Base-by-base conservation (phyloP, 2,329 filamentous ascomycete species). In the Harringtonia lauricola region DNA sequence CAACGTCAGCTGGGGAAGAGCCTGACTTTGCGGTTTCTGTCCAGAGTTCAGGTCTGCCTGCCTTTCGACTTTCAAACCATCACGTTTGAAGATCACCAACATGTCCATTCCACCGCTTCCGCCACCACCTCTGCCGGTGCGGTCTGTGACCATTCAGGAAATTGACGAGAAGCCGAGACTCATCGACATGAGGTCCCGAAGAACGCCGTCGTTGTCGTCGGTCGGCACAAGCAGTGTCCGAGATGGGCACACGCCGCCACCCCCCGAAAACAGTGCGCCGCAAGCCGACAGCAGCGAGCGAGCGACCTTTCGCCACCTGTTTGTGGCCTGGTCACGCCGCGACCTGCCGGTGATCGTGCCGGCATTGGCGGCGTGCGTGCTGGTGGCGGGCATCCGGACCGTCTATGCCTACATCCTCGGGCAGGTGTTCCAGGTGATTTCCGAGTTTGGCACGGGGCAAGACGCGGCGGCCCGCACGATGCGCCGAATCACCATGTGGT, bases 351-450 rank as follows among this genome's bases (percentile, higher is more conserved):
- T 74, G 4, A 59, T 90, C 1, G 38, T 66, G 12, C 54, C 68
- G 2, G 83, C 79, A 1, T 40, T 83, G 0, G 12, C 72, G 4
- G 64, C 76, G 1, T 74, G 84, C 0, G 57, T 77, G 4, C 52
- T 75, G 2, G 71, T 77, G 9, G 84, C 83, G 2, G 70, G 74
- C 0, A 64, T 81, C 13, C 74, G 78, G 43, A 83, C 86, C 0
- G 63, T 71, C 2, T 70, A 85, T 22, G 76, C 86, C 4, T 66
- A 88, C 24, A 59, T 94, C 2, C 74, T 89, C 1, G 89, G 89
- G 13, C 72, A 73, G 40, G 69, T 94, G 8, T 94, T 94, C 55
- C 72, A 83, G 26, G 63, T 76, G 5, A 81, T 94, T 46, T 72
- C 83, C 1, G 62, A 69, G 8, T 86, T 79, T 54, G 84, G 80